These are phyloP conservation scores for Cytospora chrysosperma DNA, from an alignment of 2,329 filamentous ascomycete genomes.

Conservation along the genomic window DNA sequence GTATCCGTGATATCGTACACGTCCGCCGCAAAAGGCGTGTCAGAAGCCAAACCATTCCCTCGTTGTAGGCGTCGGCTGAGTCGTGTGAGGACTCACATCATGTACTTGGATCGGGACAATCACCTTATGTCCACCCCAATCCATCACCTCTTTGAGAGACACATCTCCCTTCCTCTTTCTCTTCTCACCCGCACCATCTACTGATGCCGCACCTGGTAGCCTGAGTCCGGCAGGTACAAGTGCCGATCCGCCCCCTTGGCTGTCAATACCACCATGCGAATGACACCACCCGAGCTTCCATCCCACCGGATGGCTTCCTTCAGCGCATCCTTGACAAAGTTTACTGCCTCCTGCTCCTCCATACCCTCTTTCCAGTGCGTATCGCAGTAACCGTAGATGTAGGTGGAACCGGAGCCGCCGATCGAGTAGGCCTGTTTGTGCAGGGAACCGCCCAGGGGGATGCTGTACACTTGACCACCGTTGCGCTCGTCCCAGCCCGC, in stretches of 20 bases:
- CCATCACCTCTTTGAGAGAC: neutral
- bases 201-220: slow-evolving; percentile 74
- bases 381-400: slow-evolving; percentile 99
- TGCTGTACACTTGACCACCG: slow-evolving; percentile 96
- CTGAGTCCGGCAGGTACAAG: slow-evolving; percentile 90
- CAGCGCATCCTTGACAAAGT: slow-evolving; percentile 89
- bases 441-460: slow-evolving; percentile 91
- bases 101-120: neutral
- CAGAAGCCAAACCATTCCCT: neutral
- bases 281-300: slow-evolving; percentile 96
- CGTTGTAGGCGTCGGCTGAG: neutral
- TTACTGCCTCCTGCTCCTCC: slow-evolving; percentile 85
- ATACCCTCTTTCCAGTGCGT: slow-evolving; percentile 94
- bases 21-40: neutral
- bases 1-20: neutral
- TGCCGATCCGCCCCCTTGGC: slow-evolving; percentile 86
- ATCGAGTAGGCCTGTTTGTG: slow-evolving; percentile 98
- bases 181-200: slow-evolving; percentile 30
- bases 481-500: slow-evolving; percentile 96
- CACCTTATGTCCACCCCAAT: neutral
- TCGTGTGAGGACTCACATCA: neutral
- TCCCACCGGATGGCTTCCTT: slow-evolving; percentile 99
- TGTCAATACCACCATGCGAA: slow-evolving; percentile 95
- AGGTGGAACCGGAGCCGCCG: slow-evolving; percentile 93
- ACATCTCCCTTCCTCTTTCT: neutral